These are phyloP conservation scores for Metarhizium guizhouense DNA, from an alignment of 2,329 filamentous ascomycete genomes.

Conservation along the genomic window DNA sequence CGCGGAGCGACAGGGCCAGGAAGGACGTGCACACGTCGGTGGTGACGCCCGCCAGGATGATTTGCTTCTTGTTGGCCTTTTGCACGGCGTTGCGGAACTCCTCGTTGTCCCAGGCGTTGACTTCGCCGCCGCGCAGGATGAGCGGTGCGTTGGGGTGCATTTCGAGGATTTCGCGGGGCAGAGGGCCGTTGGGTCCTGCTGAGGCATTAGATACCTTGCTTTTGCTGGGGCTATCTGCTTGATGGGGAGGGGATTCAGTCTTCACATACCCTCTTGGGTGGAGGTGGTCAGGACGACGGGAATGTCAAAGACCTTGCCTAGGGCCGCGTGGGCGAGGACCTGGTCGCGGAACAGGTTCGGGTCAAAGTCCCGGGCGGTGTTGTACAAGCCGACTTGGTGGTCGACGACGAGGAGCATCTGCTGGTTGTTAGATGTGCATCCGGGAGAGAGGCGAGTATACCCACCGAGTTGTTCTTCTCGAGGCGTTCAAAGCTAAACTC, in stretches of 20 bases:
- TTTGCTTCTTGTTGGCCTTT: slow-evolving; percentile 56
- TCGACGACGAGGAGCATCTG: slow-evolving; percentile 9
- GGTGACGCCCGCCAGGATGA: slow-evolving; percentile 63
- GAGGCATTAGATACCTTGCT: too few species aligned
- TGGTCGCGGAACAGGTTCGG: slow-evolving; percentile 56
- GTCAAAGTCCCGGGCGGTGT: slow-evolving; percentile 54
- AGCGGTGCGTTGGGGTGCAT: slow-evolving; percentile 58
- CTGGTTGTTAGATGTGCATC: too few species aligned
- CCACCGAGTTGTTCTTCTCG: too few species aligned
- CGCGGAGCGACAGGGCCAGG: slow-evolving; percentile 60
- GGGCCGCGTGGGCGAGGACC: slow-evolving; percentile 59
- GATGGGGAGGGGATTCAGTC: too few species aligned
- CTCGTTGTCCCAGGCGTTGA: slow-evolving; percentile 68
- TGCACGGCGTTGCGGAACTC: slow-evolving; percentile 58
- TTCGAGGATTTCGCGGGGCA: slow-evolving; percentile 19
- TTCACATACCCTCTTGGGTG: too few species aligned
- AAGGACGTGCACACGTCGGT: slow-evolving; percentile 73
- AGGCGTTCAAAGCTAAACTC: too few species aligned
- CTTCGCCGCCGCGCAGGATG: slow-evolving; percentile 60
- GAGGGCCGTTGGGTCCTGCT: too few species aligned
- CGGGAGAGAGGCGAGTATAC: too few species aligned
- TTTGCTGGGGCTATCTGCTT: too few species aligned
- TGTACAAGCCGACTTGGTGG: slow-evolving; percentile 27
- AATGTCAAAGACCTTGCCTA: slow-evolving; percentile 43
- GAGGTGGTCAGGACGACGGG: too few species aligned